A percentile compares a stretch with the other conserved stretches of the same genome.
Conservation (phyloP, 2,329 filamentous ascomycete genomes). For the Fragosphaeria purpurea region DNA sequence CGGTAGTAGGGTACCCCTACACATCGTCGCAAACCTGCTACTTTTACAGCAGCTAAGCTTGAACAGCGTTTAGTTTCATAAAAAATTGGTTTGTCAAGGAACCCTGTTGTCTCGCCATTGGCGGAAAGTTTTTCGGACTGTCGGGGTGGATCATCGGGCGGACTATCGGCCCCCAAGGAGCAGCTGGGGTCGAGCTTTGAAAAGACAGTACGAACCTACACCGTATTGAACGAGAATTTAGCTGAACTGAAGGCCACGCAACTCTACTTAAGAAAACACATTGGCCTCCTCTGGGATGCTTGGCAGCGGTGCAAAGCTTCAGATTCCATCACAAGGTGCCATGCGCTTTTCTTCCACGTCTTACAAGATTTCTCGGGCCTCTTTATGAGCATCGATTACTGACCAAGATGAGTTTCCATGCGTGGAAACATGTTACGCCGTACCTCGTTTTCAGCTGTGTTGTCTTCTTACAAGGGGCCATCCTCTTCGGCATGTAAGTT, state of each 20-base stretch:
- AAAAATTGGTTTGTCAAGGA: too few species aligned
- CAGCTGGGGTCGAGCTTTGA: neutral
- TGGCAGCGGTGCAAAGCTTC: too few species aligned
- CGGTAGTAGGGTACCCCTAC: neutral
- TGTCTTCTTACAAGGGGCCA: slow-evolving; percentile 10
- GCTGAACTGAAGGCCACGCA: too few species aligned
- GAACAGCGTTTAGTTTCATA: too few species aligned
- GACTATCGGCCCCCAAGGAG: neutral
- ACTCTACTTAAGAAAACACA: too few species aligned
- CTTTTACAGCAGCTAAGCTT: neutral
- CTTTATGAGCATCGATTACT: too few species aligned
- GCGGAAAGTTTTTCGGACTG: neutral
- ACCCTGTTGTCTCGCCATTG: neutral
- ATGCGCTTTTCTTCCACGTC: too few species aligned
- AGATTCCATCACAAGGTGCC: too few species aligned
- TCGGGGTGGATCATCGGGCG: neutral
- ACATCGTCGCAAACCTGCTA: neutral
- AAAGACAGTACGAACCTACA: neutral
- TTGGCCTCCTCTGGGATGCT: too few species aligned
- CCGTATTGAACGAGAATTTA: too few species aligned
- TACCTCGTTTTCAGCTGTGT: slow-evolving; percentile 12
- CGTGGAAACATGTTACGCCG: slow-evolving; percentile 10
- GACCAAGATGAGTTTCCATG: neutral
- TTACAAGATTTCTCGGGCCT: too few species aligned
- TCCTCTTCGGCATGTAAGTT: slow-evolving; percentile 13